A percentile compares a stretch with the other conserved stretches of the same genome.
Conservation (phyloP, 768 basidiomycete genomes). For the Pleurotus tuoliensis region DNA sequence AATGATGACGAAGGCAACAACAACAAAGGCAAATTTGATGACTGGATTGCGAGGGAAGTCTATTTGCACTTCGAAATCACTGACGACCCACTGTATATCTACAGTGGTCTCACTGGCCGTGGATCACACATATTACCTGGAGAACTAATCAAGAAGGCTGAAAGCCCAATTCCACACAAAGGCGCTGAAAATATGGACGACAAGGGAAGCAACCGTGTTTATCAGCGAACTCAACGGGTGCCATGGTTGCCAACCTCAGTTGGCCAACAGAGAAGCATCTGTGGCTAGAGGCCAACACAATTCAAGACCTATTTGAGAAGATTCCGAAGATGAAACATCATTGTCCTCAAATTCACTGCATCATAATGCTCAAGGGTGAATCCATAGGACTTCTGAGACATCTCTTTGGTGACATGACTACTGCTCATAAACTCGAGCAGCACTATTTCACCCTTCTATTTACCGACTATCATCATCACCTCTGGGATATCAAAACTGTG, state of each 20-base stretch:
- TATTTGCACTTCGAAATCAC: background rate
- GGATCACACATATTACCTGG: conserved; percentile 14
- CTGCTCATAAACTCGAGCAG: conserved; percentile 5
- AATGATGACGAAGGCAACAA: background rate
- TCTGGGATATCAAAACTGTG: conserved; percentile 18
- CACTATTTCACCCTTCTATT: conserved; percentile 16
- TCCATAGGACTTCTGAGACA: conserved; percentile 11
- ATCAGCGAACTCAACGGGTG: background rate
- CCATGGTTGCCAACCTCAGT: conserved; percentile 11
- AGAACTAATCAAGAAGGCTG: background rate
- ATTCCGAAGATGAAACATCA: conserved; percentile 12
- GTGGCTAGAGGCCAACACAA: conserved; percentile 7
- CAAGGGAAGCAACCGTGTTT: background rate
- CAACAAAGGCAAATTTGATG: background rate
- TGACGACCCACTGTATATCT: conserved; percentile 5
- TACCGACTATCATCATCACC: conserved; percentile 14
- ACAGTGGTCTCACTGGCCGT: conserved; percentile 14
- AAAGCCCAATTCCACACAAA: background rate
- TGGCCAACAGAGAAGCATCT: conserved; percentile 13
- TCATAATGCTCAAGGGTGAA: background rate
- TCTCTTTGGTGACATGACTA: background rate
- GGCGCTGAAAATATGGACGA: background rate
- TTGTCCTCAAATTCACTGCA: conserved; percentile 11
- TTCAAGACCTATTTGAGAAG: conserved; percentile 5
- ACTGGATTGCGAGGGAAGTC: background rate